Evolutionary conservation across 108 stramenopile genomes (phyloP).

Genomic region (Poteriospumella lacustris): DNA sequence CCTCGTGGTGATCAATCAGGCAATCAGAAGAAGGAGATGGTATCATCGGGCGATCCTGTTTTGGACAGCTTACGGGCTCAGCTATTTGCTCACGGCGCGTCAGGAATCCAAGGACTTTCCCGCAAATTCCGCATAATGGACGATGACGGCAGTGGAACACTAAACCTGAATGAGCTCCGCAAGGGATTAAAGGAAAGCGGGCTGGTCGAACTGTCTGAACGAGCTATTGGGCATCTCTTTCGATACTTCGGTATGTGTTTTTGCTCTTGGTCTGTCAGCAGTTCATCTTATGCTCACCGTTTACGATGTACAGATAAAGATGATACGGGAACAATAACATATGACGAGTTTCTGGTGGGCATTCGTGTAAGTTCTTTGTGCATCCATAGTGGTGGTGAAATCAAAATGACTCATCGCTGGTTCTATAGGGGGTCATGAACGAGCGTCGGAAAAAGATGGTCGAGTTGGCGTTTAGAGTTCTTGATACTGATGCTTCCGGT

Average conservation of each 20-base stretch:
- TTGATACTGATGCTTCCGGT: constrained; percentile 48
- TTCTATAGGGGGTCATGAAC: constrained; percentile 54
- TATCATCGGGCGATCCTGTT: not conserved
- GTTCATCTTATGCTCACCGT: not conserved
- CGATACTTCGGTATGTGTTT: not conserved
- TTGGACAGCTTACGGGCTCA: constrained; percentile 19
- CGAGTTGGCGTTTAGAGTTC: constrained; percentile 43
- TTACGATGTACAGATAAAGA: not conserved
- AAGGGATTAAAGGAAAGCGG: constrained; percentile 48
- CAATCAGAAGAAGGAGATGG: not conserved
- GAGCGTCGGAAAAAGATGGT: constrained; percentile 45
- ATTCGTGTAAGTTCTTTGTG: no score
- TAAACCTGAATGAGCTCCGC: constrained; percentile 52
- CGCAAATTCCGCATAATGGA: constrained; percentile 55
- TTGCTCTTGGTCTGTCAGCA: not conserved
- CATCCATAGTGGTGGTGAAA: no score
- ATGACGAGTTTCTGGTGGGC: constrained; percentile 10
- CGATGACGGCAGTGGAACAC: constrained; percentile 35
- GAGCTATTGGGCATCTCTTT: not conserved
- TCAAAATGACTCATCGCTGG: no score
- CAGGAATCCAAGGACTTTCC: constrained; percentile 42
- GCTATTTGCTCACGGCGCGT: constrained; percentile 14
- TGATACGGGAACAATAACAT: not conserved
- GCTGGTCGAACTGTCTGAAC: constrained; percentile 25
- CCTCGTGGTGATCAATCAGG: not conserved